Evolutionary conservation across 176 grass and related monocot genomes (phyloP), one percentile per base, ranked within the genome.

Genomic region (Aechmea fasciata): DNA sequence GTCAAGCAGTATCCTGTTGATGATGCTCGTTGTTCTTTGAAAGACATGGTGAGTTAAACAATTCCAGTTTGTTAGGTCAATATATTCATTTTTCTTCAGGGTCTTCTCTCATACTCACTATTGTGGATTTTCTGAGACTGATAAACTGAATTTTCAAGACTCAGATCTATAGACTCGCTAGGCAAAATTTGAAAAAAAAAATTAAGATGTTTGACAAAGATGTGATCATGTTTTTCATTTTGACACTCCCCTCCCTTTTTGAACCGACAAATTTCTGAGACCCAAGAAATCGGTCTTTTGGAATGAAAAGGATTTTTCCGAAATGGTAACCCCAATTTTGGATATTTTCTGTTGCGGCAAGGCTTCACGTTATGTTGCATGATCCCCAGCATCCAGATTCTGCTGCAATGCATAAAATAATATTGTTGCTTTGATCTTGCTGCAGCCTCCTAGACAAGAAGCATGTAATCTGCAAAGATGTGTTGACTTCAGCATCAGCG

Each of bases 1-100:
- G 84, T 89, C 65, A 86, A 80, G 70, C 86, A 95, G 63, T 95
- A 84, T 67, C 78, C 90, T 48, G 75, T 89, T n/a, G 80, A 89
- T 75, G 90, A 94, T 84, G 78, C 79, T 68, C 83, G 76, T 23
- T 92, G 89, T 85, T 78, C 79, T 68, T 69, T 59, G 26, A 12
- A 88, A 66, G 79, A 88, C 63, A 85, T 88, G 82, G 90, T 94
- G 76, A 23, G 71, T 70, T 14, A n/a, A 49, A 57, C 11, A 52
- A 7, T 41, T 22, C 65, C 17, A 22, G 2, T 61, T 19, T 9
- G 15, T 18, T 18, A 10, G 10, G 20, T 61, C 13, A 41, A 41
- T 41, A 5, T 7, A 41, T 7, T 61, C 10, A 57, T 9, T 17
- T 61, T 19, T 61, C 20, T 61, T 61, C 55, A 61, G n/a, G 55